Base-by-base conservation (phyloP, 163 green algal species). In the Chlamydomonas reinhardtii region DNA sequence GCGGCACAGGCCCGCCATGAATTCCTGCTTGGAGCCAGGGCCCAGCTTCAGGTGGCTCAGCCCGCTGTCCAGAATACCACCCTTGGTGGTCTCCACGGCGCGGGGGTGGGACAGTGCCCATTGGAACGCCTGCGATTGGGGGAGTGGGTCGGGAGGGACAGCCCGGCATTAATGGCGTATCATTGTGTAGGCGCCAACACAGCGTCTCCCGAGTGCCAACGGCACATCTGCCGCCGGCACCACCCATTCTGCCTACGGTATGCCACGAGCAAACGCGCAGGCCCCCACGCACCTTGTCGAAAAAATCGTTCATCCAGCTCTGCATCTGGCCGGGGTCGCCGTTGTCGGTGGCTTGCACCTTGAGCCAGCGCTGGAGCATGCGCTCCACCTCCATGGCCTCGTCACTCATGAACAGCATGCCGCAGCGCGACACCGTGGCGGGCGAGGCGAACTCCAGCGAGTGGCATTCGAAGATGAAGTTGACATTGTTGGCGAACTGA, bases 381-480 rank as follows among this genome's bases (percentile, higher is more conserved):
- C 89, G 69, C 24, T 89, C 76, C 5, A 92, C 39, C 32, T 93
- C 92, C 48, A 95, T 76, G 1, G 88, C 90, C 73, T 91, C 92
- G 56, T 95, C 92, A 66, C 80, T 92, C 74, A 97, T 88, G 88
- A 92, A 96, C 15, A 97, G 76, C 92, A 97, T 95, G 61, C 91
- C 85, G 32, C 88, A 94, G 77, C 94, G 91, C 0, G 91, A 95
- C 27, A 97, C 90, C 3, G 95, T 97, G 65, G 95, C 95, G 17
- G 94, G 95, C 19, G 95, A 97, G 2, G 94, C 95, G 88, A 93
- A 96, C 37, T 93, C 79, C 34, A 98, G 89, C 73, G 88, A 92
- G 84, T 94, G 85, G 85, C 91, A 95, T 81, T 98, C 95, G 62
- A 98, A 98, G 32, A 98, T 93, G 77, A 96, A 94, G 89, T 97